phyloP scores from a whole-genome alignment of 2,329 filamentous ascomycete genomes.

The Fusarium cicatricum region DNA sequence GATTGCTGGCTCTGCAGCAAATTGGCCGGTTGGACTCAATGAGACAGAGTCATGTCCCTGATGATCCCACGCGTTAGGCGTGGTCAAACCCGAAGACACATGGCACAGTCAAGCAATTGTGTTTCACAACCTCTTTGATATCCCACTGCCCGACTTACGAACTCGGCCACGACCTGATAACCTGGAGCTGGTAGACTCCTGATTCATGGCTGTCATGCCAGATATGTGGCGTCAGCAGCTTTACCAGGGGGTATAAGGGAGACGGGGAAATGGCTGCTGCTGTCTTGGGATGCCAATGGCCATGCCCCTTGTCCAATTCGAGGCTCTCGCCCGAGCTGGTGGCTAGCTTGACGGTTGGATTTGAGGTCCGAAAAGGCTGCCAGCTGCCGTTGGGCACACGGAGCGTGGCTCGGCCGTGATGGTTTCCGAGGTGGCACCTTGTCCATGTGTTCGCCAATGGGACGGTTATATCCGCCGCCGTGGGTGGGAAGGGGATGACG shows the following conservation, averaged over 20 bases:
- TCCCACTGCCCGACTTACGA: conserved; percentile 39
- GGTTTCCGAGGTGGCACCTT: conserved; percentile 41
- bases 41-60: conserved; percentile 6
- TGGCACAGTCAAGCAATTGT: conserved; percentile 33
- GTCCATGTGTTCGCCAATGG: conserved; percentile 46
- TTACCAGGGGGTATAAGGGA: too few species aligned
- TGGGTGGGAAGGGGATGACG: conserved; percentile 45
- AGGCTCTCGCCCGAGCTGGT: conserved; percentile 43
- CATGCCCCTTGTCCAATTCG: conserved; percentile 42
- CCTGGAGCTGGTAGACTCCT: conserved; percentile 28
- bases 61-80: conserved; percentile 22
- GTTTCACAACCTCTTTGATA: conserved; percentile 27
- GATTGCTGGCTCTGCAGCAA: not conserved
- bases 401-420: conserved; percentile 37
- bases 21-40: not conserved
- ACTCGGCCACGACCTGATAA: conserved; percentile 26
- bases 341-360: conserved; percentile 33
- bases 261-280: conserved; percentile 18
- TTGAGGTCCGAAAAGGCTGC: conserved; percentile 37
- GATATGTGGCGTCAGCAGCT: conserved; percentile 42
- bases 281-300: conserved; percentile 27
- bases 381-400: conserved; percentile 40
- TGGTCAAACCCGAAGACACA: conserved; percentile 35
- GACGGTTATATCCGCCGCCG: conserved; percentile 46
- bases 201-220: conserved; percentile 40